phyloP scores from a whole-genome alignment of 108 stramenopile species.

The Discostella pseudostelligera region DNA sequence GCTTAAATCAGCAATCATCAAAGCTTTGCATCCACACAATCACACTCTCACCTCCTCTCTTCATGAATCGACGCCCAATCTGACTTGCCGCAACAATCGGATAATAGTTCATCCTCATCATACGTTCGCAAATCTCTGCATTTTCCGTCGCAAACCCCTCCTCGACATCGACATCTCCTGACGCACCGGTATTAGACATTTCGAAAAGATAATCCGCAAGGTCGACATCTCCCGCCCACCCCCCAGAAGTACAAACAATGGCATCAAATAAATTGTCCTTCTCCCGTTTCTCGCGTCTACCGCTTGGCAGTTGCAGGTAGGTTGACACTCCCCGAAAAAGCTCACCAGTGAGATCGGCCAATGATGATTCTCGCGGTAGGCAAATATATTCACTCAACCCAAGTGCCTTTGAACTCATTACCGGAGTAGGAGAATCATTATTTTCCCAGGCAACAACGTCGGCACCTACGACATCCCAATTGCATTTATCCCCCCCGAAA shows the following conservation, averaged over 20 bases:
- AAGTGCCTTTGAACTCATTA: background rate
- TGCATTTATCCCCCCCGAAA: conserved; percentile 24
- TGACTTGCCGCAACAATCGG: conserved; percentile 72
- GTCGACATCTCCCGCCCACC: conserved; percentile 50
- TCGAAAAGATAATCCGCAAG: conserved; percentile 14
- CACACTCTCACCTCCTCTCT: conserved; percentile 40
- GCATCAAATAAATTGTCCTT: conserved; percentile 60
- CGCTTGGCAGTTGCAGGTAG: conserved; percentile 6
- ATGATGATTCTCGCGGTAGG: conserved; percentile 38
- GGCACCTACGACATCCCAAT: conserved; percentile 62
- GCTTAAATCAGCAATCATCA: too few relatives aligned
- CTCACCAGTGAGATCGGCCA: conserved; percentile 50
- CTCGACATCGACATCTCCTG: conserved; percentile 15
- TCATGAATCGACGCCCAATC: conserved; percentile 59
- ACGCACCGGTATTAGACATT: background rate
- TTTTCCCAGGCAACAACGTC: conserved; percentile 43
- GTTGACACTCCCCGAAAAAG: conserved; percentile 49
- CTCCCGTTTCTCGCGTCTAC: background rate
- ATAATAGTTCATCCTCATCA: conserved; percentile 54
- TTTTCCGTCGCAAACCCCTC: conserved; percentile 24
- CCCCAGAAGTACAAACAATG: conserved; percentile 64
- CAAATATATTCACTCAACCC: conserved; percentile 45
- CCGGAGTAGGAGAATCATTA: background rate
- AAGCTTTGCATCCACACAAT: conserved; percentile 1
- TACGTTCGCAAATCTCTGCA: conserved; percentile 31